Conservation (phyloP, 2,329 filamentous ascomycete genomes). For the Ceratocystis ficicola region DNA sequence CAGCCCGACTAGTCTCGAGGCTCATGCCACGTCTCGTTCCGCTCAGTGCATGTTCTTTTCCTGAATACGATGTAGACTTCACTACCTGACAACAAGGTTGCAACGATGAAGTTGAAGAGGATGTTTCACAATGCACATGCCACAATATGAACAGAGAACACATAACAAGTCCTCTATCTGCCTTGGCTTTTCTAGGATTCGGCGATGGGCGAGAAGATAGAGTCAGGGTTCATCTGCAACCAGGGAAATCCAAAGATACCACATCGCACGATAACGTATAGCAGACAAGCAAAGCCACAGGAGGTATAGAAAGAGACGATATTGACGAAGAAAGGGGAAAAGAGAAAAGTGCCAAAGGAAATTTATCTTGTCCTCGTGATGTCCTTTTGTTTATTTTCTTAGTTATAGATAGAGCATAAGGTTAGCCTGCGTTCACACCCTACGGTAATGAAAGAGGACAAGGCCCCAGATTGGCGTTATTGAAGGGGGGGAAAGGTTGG, state of each 20-base stretch:
- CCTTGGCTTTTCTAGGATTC: no score
- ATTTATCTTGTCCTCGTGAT: constrained; percentile 11
- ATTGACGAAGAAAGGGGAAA: not conserved
- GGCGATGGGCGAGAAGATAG: no score
- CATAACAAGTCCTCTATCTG: no score
- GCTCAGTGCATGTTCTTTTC: no score
- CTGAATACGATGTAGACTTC: no score
- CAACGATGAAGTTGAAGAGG: not conserved
- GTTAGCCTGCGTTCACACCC: not conserved
- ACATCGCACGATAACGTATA: not conserved
- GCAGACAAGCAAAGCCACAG: not conserved
- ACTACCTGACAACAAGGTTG: not conserved
- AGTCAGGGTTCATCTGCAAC: no score
- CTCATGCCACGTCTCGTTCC: no score
- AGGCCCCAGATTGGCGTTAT: not conserved
- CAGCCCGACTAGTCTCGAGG: no score
- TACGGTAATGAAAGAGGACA: constrained; percentile 2
- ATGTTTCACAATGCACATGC: not conserved
- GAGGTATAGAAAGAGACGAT: not conserved
- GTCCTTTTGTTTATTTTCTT: constrained; percentile 1
- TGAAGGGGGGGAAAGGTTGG: not conserved
- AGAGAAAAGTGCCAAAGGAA: not conserved
- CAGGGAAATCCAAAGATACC: no score
- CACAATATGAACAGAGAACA: no score
- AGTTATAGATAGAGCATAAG: not conserved